Evolutionary conservation across 768 basidiomycete species (phyloP), one percentile per base, ranked within the genome.

Genomic region (Psilocybe cubensis): DNA sequence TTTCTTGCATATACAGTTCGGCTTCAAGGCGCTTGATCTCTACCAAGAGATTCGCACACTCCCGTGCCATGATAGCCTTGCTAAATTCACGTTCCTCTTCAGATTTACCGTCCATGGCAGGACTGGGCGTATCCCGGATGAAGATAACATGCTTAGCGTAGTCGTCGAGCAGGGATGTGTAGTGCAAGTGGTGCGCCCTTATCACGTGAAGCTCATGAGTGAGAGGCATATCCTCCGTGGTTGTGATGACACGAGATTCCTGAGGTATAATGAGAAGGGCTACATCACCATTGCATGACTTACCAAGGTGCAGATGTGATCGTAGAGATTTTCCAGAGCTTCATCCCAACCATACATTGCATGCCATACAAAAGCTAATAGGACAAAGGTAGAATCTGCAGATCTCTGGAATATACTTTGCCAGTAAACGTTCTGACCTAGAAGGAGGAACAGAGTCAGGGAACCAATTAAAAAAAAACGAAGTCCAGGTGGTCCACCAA

Each of bases 281-380:
- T 21, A 51, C 57, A 33, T 33, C 41, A 14, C 50, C 6, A 11
- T 20, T 21, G 21, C 11, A 20, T 41, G 21, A 38, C 79, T 61
- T 56, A 84, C 84, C 45, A 85, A 71, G 41, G 63, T 68, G 57
- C 74, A 80, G 49, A 87, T 78, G 61, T 85, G 79, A 1, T 70
- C 61, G 52, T 85, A 85, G 14, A 86, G 68, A 40, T 72, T 69
- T 59, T 85, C 85, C 3, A 86, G 66, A 0, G 83, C 76, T 64
- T 86, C 78, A 57, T 87, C 85, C 83, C 84, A 87, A 0, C 81
- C 80, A 61, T 86, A 87, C 57, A 86, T 59, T 3, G 83, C 80
- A 49, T 86, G 82, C 85, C 85, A 86, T 28, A 86, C 68, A 38
- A 79, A 77, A 7, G 81, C 75, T 21, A 87, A 64, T 24, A 86